phyloP scores from a whole-genome alignment of 306 rosid species.

The Prunus davidiana region DNA sequence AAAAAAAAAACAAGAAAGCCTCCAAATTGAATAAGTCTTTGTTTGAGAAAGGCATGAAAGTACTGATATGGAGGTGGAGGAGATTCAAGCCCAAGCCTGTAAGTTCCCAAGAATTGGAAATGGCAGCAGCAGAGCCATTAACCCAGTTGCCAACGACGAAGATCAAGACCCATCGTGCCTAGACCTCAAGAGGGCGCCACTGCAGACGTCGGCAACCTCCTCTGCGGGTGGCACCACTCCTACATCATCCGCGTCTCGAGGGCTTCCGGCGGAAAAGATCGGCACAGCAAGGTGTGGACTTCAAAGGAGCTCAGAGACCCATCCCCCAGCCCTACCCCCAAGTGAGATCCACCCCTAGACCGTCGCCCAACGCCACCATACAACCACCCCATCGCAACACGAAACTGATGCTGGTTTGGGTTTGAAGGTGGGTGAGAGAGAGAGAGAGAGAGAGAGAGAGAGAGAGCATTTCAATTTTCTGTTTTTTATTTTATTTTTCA shows the following conservation, averaged over 20 bases:
- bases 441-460: no score
- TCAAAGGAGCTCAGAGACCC: slow-evolving; percentile 79
- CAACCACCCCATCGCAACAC: no score
- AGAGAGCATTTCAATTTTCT: no score
- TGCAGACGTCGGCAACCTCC: slow-evolving; percentile 31
- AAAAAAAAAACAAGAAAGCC: background rate
- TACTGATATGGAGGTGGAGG: slow-evolving; percentile 96
- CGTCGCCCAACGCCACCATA: no score
- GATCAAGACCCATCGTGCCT: slow-evolving; percentile 1
- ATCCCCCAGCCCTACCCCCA: no score
- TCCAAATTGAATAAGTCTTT: slow-evolving; percentile 27
- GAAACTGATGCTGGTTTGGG: no score
- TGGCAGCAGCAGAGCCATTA: slow-evolving; percentile 26
- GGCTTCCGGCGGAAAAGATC: slow-evolving; percentile 90
- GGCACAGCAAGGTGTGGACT: slow-evolving; percentile 95
- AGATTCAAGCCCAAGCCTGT: slow-evolving; percentile 57
- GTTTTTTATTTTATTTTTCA: no score
- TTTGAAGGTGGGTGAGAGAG: no score
- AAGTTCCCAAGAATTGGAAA: slow-evolving; percentile 71
- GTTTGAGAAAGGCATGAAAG: slow-evolving; percentile 70
- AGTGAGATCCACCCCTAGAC: no score
- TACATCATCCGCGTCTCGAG: slow-evolving; percentile 87
- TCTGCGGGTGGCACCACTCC: slow-evolving; percentile 70
- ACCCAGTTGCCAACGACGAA: slow-evolving; percentile 38
- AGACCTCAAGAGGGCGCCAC: slow-evolving; percentile 28